Evolutionary conservation across 345 rosid genomes (phyloP).

Genomic region (Citrus hindsii): DNA sequence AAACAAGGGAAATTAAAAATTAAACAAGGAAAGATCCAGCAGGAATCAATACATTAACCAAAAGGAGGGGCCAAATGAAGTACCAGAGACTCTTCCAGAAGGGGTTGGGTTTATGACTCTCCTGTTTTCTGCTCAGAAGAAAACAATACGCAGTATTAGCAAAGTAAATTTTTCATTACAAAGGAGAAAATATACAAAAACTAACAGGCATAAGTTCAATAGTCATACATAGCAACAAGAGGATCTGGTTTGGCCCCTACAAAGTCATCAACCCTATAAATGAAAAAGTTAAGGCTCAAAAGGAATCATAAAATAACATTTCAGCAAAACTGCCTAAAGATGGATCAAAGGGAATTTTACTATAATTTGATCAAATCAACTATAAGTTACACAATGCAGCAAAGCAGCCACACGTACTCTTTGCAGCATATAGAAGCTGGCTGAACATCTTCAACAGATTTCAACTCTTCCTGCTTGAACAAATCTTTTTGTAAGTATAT

Average conservation of each 20-base stretch:
- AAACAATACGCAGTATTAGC: neutral
- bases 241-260: conserved; percentile 38
- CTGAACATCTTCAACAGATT: conserved; percentile 26
- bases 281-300: neutral
- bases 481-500: neutral
- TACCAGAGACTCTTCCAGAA: conserved; percentile 36
- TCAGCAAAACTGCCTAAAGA: neutral
- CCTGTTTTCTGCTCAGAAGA: conserved; percentile 24
- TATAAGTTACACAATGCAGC: neutral
- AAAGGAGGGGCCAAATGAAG: neutral
- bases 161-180: neutral
- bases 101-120: conserved; percentile 13
- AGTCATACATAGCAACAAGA: conserved; percentile 23
- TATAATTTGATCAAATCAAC: neutral
- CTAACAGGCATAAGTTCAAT: neutral
- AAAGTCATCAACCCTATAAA: conserved; percentile 43
- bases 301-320: neutral
- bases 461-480: conserved; percentile 36
- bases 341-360: neutral
- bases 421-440: conserved; percentile 39
- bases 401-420: conserved; percentile 29
- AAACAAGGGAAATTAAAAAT: neutral
- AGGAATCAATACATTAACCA: neutral
- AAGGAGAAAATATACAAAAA: neutral
- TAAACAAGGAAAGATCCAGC: neutral